These are phyloP conservation scores for Cladosporium sp. DNA, from an alignment of 2,329 filamentous ascomycete genomes.

Conservation along the genomic window DNA sequence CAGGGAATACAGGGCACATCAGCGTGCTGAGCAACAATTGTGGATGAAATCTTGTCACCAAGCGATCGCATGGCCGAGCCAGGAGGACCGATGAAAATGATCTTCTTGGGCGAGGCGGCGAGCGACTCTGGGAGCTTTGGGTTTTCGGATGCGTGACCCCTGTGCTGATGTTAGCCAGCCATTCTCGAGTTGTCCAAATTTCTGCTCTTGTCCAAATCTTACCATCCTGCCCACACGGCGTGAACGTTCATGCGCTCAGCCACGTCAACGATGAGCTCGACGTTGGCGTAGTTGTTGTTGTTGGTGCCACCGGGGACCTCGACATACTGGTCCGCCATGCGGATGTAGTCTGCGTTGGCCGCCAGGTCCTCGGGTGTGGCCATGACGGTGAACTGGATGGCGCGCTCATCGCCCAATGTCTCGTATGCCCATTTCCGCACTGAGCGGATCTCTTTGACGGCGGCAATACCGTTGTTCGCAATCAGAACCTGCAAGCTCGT, in stretches of 20 bases:
- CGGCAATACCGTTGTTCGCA: slow-evolving; percentile 99
- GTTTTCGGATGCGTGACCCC: slow-evolving; percentile 98
- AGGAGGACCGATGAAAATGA: slow-evolving; percentile 97
- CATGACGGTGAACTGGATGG: slow-evolving; percentile 99
- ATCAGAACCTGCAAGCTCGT: slow-evolving; percentile 71
- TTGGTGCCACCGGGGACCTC: slow-evolving; percentile 98
- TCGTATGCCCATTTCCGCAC: slow-evolving; percentile 99
- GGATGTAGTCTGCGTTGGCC: slow-evolving; percentile 98
- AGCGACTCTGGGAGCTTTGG: slow-evolving; percentile 94
- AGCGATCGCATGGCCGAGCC: slow-evolving; percentile 98
- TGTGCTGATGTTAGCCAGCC: slow-evolving; percentile 35
- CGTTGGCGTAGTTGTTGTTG: slow-evolving; percentile 99
- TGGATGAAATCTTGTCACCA: slow-evolving; percentile 99
- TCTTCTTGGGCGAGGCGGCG: slow-evolving; percentile 94
- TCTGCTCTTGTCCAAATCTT: slow-evolving; percentile 35
- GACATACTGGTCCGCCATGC: slow-evolving; percentile 99
- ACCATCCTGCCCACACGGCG: slow-evolving; percentile 99
- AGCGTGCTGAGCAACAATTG: slow-evolving; percentile 97
- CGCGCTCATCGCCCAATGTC: slow-evolving; percentile 95
- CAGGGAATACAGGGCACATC: slow-evolving; percentile 97
- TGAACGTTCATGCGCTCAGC: slow-evolving; percentile 98
- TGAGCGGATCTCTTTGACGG: slow-evolving; percentile 98
- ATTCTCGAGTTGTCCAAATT: neutral
- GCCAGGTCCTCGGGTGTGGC: slow-evolving; percentile 95
- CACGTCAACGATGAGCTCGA: slow-evolving; percentile 97